Evolutionary conservation across 2,329 filamentous ascomycete species (phyloP).

Genomic region (Aureobasidium sp.): DNA sequence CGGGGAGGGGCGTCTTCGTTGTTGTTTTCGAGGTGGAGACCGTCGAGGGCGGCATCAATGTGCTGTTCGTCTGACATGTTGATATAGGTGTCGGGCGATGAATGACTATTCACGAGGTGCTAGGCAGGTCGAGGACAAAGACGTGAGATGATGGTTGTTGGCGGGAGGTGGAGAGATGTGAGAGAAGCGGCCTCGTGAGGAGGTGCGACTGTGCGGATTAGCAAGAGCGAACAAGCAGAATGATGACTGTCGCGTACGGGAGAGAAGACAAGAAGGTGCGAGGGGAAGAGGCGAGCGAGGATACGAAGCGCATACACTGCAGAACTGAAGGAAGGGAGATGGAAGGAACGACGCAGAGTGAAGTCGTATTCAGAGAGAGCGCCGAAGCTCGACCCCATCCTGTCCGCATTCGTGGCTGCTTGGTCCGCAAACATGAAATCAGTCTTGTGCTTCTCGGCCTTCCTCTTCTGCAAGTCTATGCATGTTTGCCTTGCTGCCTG

Average conservation of each 20-base stretch:
- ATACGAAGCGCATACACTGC: not conserved
- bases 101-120: conserved; percentile 4
- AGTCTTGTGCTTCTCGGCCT: not conserved
- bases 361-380: not conserved
- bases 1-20: conserved; percentile 73
- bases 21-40: conserved; percentile 24
- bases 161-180: not conserved
- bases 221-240: not conserved
- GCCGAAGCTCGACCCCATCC: not conserved
- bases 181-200: not conserved
- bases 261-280: not conserved
- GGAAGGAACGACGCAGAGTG: not conserved
- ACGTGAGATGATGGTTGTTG: not conserved
- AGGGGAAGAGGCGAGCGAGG: not conserved
- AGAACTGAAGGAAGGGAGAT: too few relatives aligned
- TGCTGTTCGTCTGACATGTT: conserved; percentile 34
- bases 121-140: conserved; percentile 2
- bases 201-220: not conserved
- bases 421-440: not conserved
- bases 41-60: conserved; percentile 31
- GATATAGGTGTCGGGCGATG: conserved; percentile 7
- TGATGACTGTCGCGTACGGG: not conserved
- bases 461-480: not conserved
- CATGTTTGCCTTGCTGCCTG: not conserved
- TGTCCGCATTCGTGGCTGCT: not conserved